These are phyloP conservation scores for Ammopiptanthus mongolicus DNA, from an alignment of 306 rosid species.

Conservation along the genomic window DNA sequence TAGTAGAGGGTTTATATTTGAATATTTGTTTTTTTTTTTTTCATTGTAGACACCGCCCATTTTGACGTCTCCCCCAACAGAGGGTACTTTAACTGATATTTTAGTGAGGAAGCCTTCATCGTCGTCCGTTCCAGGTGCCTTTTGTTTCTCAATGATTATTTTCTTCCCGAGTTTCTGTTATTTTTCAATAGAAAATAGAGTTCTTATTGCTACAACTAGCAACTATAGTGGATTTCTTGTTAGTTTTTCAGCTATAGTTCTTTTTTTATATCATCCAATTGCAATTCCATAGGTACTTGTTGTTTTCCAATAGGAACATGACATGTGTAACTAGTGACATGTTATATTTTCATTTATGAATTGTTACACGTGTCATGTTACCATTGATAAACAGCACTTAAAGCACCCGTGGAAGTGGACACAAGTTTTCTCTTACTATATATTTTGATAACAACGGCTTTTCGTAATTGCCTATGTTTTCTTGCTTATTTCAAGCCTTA, in stretches of 20 bases:
- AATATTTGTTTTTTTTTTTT: not conserved
- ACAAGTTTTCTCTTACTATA: no score
- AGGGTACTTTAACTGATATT: slow-evolving; percentile 83
- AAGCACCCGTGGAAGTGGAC: no score
- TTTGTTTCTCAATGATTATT: not conserved
- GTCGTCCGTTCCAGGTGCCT: slow-evolving; percentile 55
- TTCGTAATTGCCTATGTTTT: not conserved
- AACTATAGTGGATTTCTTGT: not conserved
- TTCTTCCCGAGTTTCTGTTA: not conserved
- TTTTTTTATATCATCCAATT: not conserved
- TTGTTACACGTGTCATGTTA: no score
- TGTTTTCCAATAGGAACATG: no score
- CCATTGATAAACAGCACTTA: no score
- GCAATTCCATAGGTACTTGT: no score
- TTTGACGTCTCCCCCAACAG: slow-evolving; percentile 65
- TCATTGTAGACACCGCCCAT: slow-evolving; percentile 71
- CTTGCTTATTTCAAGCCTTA: not conserved
- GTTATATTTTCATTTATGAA: no score
- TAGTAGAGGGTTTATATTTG: not conserved
- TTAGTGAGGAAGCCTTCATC: slow-evolving; percentile 77
- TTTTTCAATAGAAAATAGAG: not conserved
- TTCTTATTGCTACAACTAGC: not conserved
- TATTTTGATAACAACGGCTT: not conserved
- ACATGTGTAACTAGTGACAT: no score
- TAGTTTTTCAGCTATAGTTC: not conserved